Evolutionary conservation across 805 yeast species (phyloP).

Genomic region (Saccharomycopsis babjevae): DNA sequence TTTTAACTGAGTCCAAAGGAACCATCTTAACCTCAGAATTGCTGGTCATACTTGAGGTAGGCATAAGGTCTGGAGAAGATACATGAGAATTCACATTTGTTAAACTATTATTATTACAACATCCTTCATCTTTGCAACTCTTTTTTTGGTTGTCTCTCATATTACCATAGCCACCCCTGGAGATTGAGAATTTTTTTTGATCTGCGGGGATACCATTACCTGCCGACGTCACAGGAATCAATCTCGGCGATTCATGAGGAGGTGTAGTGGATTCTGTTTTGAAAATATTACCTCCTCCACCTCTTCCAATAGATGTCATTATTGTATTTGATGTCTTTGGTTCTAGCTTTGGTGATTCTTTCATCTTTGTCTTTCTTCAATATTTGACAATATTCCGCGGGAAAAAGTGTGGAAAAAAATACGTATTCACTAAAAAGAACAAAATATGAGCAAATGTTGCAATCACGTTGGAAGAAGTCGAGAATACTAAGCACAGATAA

Average conservation of each 20-base stretch:
- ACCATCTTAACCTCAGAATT: neutral
- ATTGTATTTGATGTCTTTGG: constrained; percentile 8
- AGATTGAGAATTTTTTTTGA: constrained; percentile 16
- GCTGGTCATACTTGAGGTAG: neutral
- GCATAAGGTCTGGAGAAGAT: neutral
- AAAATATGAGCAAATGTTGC: too few species aligned
- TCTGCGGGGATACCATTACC: constrained; percentile 14
- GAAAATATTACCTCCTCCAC: constrained; percentile 19
- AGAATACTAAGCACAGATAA: too few species aligned
- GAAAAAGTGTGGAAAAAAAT: neutral
- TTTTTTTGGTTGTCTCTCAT: constrained; percentile 13
- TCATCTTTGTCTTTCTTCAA: neutral
- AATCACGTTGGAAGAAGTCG: too few species aligned
- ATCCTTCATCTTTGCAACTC: neutral
- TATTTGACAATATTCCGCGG: neutral
- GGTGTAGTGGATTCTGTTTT: constrained; percentile 1
- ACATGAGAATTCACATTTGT: neutral
- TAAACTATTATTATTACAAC: neutral
- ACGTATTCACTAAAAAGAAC: neutral
- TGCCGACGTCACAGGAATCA: constrained; percentile 14
- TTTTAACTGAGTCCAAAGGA: constrained; percentile 11
- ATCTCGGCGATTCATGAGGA: constrained; percentile 5
- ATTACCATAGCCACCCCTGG: constrained; percentile 18
- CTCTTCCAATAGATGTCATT: constrained; percentile 15
- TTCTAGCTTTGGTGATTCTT: constrained; percentile 7